Base-by-base conservation (phyloP, 2,329 filamentous ascomycete genomes). In the Aspergillus sp. region DNA sequence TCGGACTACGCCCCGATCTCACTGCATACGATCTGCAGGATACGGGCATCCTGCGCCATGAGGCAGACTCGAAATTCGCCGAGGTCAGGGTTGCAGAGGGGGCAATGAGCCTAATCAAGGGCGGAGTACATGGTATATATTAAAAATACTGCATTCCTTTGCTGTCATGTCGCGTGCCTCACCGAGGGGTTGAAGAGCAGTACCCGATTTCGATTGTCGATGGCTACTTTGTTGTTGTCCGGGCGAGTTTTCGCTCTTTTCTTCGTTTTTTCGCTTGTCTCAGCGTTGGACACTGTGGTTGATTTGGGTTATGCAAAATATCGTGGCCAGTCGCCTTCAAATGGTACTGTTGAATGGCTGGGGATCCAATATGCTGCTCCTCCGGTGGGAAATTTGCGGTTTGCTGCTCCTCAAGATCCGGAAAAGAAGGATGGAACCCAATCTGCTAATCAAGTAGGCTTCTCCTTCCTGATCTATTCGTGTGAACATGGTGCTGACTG, bases 311-410 rank as follows among this genome's bases (percentile, higher is more conserved):
- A 90, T 61, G 77, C 83, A 25, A 77, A 73, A 22, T 89, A 90
- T 60, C 65, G 74, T 44, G 87, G 87, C 7, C 66, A 70, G 3
- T 60, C 71, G 1, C 69, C 77, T 1, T 55, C 66, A 0, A 79
- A 79, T 55, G 84, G 82, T 1, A 70, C 89, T 43, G 81, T 78
- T 2, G 76, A 84, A 63, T 91, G 85, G 85, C 75, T 88, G 6
- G 87, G 86, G 1, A 80, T 93, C 53, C 80, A 85, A 39, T 93
- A 82, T 69, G 87, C 86, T 1, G 82, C 84, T 4, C 74, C 86
- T 12, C 87, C 87, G 0, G 48, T 85, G 2, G 84, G 82, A 1
- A 57, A 78, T 5, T 62, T 87, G 50, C 77, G 88, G 17, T 91
- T 90, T 60, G 72, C 75, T 46, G 80, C 82, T 10, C 85, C 88